A percentile compares a stretch with the other conserved stretches of the same genome.
Evolutionary conservation across 805 yeast species (phyloP).

Genomic region (Maudiozyma turicensis): DNA sequence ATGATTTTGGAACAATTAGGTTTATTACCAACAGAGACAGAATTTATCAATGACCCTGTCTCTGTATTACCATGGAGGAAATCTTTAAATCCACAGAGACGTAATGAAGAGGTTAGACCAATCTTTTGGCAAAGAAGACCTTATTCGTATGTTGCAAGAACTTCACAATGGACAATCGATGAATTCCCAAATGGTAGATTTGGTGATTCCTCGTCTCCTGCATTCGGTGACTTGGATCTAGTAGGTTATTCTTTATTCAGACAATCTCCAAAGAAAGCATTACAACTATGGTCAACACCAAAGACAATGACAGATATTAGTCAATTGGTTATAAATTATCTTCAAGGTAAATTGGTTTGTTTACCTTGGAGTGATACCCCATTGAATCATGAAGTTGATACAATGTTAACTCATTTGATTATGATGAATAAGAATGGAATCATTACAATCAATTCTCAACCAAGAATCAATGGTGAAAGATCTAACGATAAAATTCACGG

Average conservation of each 20-base stretch:
- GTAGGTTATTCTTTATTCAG: constrained; percentile 72
- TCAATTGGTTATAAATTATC: constrained; percentile 53
- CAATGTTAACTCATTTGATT: constrained; percentile 50
- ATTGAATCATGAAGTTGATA: constrained; percentile 61
- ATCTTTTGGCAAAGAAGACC: constrained; percentile 95
- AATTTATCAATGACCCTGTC: constrained; percentile 23
- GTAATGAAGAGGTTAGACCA: constrained; percentile 78
- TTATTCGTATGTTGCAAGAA: constrained; percentile 78
- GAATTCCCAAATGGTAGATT: constrained; percentile 98
- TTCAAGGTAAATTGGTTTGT: constrained; percentile 59
- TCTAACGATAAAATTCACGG: constrained; percentile 70
- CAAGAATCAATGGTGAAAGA: constrained; percentile 71
- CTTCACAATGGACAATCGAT: constrained; percentile 75
- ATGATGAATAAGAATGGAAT: constrained; percentile 58
- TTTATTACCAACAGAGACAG: constrained; percentile 35
- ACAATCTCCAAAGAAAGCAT: constrained; percentile 70
- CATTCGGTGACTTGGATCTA: constrained; percentile 82
- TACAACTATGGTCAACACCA: constrained; percentile 87
- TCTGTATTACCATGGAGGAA: constrained; percentile 76
- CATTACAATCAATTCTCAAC: constrained; percentile 86
- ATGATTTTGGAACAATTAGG: constrained; percentile 75
- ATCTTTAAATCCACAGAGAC: constrained; percentile 71
- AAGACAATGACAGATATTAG: constrained; percentile 48
- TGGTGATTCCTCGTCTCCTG: constrained; percentile 98
- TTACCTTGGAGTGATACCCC: constrained; percentile 97